Conservation (phyloP, 306 rosid genomes). For the Oxytropis ochrocephala region DNA sequence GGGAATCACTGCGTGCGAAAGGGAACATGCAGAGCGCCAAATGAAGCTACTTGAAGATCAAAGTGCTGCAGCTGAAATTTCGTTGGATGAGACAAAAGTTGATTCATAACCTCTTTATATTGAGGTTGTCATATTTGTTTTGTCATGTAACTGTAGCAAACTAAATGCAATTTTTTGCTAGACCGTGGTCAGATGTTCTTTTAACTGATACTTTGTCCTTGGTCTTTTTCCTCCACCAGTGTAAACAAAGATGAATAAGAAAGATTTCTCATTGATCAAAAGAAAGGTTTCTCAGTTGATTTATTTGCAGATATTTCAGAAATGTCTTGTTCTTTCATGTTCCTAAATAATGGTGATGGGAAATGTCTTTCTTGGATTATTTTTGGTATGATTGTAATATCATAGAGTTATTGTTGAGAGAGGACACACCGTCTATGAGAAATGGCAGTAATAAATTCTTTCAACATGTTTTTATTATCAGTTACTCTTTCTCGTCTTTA, state of each 20-base stretch:
- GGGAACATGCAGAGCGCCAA: constrained; percentile 92
- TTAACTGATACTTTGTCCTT: neutral
- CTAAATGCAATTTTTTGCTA: neutral
- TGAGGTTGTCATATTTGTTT: constrained; percentile 10
- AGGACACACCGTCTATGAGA: too few relatives aligned
- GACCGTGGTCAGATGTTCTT: neutral
- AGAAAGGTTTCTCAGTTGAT: neutral
- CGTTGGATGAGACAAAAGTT: constrained; percentile 23
- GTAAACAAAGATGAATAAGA: constrained; percentile 8
- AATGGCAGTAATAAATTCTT: too few relatives aligned
- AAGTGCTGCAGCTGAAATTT: constrained; percentile 37
- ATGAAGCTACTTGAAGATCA: constrained; percentile 70
- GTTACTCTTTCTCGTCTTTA: too few relatives aligned
- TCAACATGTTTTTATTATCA: too few relatives aligned
- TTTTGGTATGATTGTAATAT: too few relatives aligned
- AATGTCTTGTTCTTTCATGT: neutral
- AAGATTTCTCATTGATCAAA: constrained; percentile 1
- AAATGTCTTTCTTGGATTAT: too few relatives aligned
- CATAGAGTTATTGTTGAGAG: too few relatives aligned
- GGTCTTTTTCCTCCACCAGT: neutral
- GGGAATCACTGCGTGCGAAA: constrained; percentile 77
- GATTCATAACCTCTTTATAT: constrained; percentile 33
- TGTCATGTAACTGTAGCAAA: constrained; percentile 3
- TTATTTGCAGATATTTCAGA: neutral
- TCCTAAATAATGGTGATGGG: neutral